Evolutionary conservation across 1,284 basidiomycete genomes (phyloP).

Genomic region (Ustilago trichophora): DNA sequence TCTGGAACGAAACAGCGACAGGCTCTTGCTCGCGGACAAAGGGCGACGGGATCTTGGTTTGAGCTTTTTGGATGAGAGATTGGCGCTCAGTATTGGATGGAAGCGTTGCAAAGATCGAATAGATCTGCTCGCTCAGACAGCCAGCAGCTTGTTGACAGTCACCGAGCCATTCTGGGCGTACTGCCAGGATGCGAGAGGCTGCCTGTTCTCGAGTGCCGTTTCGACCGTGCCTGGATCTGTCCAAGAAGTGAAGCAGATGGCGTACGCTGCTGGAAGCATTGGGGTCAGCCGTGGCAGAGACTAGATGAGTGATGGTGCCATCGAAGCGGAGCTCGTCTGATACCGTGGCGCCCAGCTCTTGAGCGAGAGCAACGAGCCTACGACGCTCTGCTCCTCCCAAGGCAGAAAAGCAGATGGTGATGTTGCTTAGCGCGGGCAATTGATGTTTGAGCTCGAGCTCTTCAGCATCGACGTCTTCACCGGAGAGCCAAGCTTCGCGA

Average conservation of each 20-base stretch:
- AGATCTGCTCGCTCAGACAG: constrained; percentile 46
- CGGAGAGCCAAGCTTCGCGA: constrained; percentile 77
- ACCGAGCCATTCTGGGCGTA: constrained; percentile 89
- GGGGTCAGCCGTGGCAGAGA: constrained; percentile 69
- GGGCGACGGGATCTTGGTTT: constrained; percentile 33
- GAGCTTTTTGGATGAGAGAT: constrained; percentile 22
- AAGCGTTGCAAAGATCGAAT: constrained; percentile 45
- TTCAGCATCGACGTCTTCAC: constrained; percentile 76
- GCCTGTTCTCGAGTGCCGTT: constrained; percentile 74
- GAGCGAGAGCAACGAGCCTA: constrained; percentile 25
- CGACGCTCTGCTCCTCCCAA: constrained; percentile 30
- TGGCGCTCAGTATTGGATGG: constrained; percentile 13
- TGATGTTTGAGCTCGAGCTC: constrained; percentile 73
- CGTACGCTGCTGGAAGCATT: constrained; percentile 71
- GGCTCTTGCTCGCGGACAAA: constrained; percentile 19
- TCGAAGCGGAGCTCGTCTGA: constrained; percentile 59
- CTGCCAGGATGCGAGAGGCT: constrained; percentile 74
- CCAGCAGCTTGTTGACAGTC: constrained; percentile 78
- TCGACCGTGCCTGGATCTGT: constrained; percentile 69
- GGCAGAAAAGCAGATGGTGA: constrained; percentile 74
- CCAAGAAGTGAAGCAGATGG: constrained; percentile 41
- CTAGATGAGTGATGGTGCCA: constrained; percentile 68
- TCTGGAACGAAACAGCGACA: constrained; percentile 14
- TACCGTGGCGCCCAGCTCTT: constrained; percentile 29
- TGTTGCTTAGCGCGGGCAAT: constrained; percentile 74